phyloP scores from a whole-genome alignment of 306 rosid species.

The Cercis canadensis region DNA sequence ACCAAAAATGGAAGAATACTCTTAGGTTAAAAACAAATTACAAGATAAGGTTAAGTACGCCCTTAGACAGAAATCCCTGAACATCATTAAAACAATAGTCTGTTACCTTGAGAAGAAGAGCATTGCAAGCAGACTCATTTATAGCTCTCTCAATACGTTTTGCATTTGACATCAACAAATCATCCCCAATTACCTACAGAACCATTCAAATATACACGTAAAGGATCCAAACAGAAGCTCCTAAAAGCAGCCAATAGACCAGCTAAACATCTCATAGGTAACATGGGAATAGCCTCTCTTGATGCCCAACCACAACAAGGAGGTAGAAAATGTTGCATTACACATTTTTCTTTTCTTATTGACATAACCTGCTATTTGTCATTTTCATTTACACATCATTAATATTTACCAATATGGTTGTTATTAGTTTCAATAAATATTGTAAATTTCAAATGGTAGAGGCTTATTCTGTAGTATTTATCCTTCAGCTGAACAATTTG shows the following conservation, averaged over 20 bases:
- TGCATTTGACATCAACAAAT: conserved; percentile 83
- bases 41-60: conserved; percentile 4
- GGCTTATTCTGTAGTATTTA: conserved; percentile 21
- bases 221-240: conserved; percentile 34
- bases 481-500: conserved; percentile 19
- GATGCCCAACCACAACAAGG: conserved; percentile 18
- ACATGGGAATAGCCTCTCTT: background rate
- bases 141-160: conserved; percentile 84
- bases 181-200: conserved; percentile 90
- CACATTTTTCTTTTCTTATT: background rate
- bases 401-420: conserved; percentile 8
- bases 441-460: conserved; percentile 12
- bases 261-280: conserved; percentile 28
- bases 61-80: conserved; percentile 23
- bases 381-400: background rate
- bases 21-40: background rate
- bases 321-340: background rate
- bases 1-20: background rate
- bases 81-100: conserved; percentile 13
- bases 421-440: conserved; percentile 6
- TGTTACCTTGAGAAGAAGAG: conserved; percentile 87
- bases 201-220: conserved; percentile 35
- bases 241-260: conserved; percentile 27
- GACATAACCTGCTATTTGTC: background rate
- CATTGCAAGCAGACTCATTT: conserved; percentile 76